A percentile compares a stretch with the other conserved stretches of the same genome.
phyloP scores from a whole-genome alignment of 2,329 filamentous ascomycete genomes.

The Aspergillus sp. region DNA sequence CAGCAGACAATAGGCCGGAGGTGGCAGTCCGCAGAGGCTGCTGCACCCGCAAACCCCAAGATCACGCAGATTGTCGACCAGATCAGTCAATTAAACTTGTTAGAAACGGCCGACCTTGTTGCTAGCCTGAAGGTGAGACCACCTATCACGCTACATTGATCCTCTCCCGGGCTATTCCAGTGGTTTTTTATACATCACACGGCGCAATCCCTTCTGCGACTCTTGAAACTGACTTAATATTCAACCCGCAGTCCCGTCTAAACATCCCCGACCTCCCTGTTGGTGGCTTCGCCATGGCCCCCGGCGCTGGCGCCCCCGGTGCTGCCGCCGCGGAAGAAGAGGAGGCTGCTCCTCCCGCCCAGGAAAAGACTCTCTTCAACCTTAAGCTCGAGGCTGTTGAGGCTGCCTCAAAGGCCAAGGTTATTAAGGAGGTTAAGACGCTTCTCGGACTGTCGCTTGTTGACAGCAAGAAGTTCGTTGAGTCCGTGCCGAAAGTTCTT shows the following conservation, averaged over 20 bases:
- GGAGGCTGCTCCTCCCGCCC: constrained; percentile 82
- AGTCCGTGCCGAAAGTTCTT: constrained; percentile 96
- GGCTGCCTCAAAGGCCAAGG: constrained; percentile 86
- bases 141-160: background rate
- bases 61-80: constrained; percentile 94
- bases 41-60: constrained; percentile 73
- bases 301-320: constrained; percentile 60
- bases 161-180: background rate
- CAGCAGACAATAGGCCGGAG: constrained; percentile 58
- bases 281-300: constrained; percentile 78
- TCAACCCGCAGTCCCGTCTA: constrained; percentile 67
- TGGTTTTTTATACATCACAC: background rate
- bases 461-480: constrained; percentile 99
- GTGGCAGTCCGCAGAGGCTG: constrained; percentile 80
- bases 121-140: constrained; percentile 81
- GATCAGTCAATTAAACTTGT: constrained; percentile 94
- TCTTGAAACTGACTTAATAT: background rate
- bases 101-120: constrained; percentile 97
- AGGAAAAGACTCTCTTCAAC: constrained; percentile 96
- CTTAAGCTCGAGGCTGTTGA: constrained; percentile 93
- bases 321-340: constrained; percentile 69
- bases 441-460: constrained; percentile 93
- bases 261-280: constrained; percentile 98
- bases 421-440: constrained; percentile 99
- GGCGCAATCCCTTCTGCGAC: background rate